Base-by-base conservation (phyloP, 768 basidiomycete genomes). In the Termitomyces sp. region DNA sequence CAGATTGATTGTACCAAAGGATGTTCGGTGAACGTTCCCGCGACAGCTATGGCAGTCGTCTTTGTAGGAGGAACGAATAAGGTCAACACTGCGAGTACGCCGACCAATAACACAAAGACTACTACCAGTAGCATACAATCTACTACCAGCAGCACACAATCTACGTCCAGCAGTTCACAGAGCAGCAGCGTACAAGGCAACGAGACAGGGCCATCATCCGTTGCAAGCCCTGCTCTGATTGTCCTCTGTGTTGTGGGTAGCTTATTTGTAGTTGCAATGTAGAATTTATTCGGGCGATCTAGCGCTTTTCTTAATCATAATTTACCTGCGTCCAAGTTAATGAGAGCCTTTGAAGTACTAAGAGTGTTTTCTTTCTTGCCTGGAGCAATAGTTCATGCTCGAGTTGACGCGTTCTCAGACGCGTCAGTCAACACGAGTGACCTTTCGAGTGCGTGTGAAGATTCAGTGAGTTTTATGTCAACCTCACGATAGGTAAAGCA, bases 1-100 rank as follows among this genome's bases (percentile, higher is more conserved):
- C 63, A 76, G n/a, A 55, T 78, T 11, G 72, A 76, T 58, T 84
- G 83, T 65, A 65, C 70, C 1, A 73, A 71, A 22, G 81, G 81
- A 4, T 84, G 84, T 66, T 72, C 75, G 0, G 69, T 84, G 45
- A 70, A 74, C 45, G 81, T 83, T 1, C 82, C 81, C 18, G 77
- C 78, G 11, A 78, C 82, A 7, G 79, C 78, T 18, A 62, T 83
- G 51, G 78, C 82, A 0, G 75, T 84, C 28, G 77, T 84, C n/a
- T 80, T 81, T 55, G 70, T 66, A 3, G 65, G 56, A 63, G 63
- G 67, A 32, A 53, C 20, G 20, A 38, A 38, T 15, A 38, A 36
- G 3, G 22, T 36, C 18, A 62, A 56, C 35, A 44, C 51, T 35
- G 48, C 48, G 50, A 59, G 40, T n/a, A 56, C 45, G 7, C 33